Base-by-base conservation (phyloP, 306 rosid genomes). In the Ceratonia siliqua region DNA sequence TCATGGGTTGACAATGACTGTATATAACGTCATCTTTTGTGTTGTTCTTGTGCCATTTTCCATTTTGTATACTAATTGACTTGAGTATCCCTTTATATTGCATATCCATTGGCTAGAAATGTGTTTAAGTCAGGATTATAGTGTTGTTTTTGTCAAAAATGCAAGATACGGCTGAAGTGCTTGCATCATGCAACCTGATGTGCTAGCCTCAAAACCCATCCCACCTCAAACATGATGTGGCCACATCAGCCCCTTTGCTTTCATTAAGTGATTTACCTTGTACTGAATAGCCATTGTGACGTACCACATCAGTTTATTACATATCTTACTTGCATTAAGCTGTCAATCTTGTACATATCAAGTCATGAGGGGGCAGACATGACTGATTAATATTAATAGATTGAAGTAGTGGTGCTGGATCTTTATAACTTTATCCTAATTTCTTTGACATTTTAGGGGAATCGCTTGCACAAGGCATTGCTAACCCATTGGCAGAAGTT, bases 401-500 rank as follows among this genome's bases (percentile, higher is more conserved):
- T 12, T 21, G 52, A 0, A 6, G 70, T n/a, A n/a, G 10, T 27
- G n/a, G 28, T 32, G 59, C 21, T 49, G 11, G 56, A 13, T 18
- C 1, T 20, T 62, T 9, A 27, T 57, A 24, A 7, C 8, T 24
- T 24, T 42, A 5, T 42, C 68, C 48, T 42, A 42, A 43, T 49
- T 73, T 25, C 57, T 64, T 62, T 64, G 46, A 21, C 72, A 42
- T 63, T 66, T 62, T 69, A 89, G 91, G 94, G 91, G 57, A 86
- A 73, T 49, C 91, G 94, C 69, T 62, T 89, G 83, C 86, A 89
- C 76, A 84, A 84, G 81, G 86, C 83, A 58, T 78, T 89, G 59
- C 86, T 89, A 71, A 76, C 20, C 73, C 94, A 89, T 81, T 89
- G 94, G 94, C 93, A 84, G 77, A 86, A 82, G 81, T 84, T 84